Evolutionary conservation across 2,329 filamentous ascomycete species (phyloP).

Genomic region (Sporothrix pseudoabietina): DNA sequence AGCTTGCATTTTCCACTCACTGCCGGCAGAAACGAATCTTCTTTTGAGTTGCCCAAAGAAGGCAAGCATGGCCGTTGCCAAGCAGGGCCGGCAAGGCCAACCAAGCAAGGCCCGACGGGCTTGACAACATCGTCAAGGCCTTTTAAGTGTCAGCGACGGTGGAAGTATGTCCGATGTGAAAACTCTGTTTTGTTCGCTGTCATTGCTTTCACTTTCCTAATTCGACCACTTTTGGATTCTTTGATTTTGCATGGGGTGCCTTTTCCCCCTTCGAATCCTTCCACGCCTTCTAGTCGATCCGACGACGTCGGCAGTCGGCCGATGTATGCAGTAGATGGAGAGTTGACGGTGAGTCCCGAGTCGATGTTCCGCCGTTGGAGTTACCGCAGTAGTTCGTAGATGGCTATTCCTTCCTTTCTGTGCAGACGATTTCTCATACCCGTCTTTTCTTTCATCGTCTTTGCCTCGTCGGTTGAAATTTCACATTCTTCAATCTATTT

Average conservation of each 20-base stretch:
- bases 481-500: neutral
- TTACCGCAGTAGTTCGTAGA: neutral
- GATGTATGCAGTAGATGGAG: neutral
- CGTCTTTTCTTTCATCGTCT: neutral
- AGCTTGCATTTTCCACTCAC: neutral
- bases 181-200: neutral
- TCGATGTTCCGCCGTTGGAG: too few species aligned
- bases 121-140: neutral
- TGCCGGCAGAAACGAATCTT: neutral
- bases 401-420: neutral
- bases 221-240: neutral
- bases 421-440: neutral
- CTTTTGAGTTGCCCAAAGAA: neutral
- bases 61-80: neutral
- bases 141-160: neutral
- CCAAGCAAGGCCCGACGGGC: neutral
- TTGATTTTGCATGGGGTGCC: neutral
- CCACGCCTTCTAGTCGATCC: neutral
- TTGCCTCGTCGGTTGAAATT: neutral
- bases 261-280: neutral
- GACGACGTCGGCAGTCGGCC: constrained; percentile 3
- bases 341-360: too few species aligned
- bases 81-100: neutral
- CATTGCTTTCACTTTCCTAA: neutral
- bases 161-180: neutral